These are phyloP conservation scores for Psilocybe tampanensis DNA, from an alignment of 768 basidiomycete species.

Conservation along the genomic window DNA sequence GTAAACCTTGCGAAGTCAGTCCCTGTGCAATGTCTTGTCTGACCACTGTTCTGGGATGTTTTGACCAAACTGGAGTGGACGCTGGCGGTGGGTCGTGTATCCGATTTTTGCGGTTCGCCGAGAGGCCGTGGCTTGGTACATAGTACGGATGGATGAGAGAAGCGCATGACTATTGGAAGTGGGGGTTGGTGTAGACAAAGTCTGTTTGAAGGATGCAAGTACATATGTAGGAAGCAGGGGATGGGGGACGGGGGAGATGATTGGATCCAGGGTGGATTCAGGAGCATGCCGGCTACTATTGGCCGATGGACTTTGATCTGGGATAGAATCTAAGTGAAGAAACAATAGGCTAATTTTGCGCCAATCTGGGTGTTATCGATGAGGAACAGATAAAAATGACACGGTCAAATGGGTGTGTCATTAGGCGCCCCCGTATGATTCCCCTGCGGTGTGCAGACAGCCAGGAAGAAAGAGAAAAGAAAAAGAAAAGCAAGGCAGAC, in stretches of 20 bases:
- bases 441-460: not conserved
- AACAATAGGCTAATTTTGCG: slow-evolving; percentile 17
- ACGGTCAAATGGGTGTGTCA: not conserved
- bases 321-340: slow-evolving; percentile 17
- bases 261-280: not conserved
- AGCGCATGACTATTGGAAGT: not conserved
- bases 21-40: not conserved
- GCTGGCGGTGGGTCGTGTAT: not conserved
- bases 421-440: slow-evolving; percentile 7
- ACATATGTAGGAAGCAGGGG: not conserved
- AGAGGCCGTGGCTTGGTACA: not conserved
- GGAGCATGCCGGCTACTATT: slow-evolving; percentile 8
- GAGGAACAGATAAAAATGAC: slow-evolving; percentile 6
- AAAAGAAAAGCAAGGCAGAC: not conserved
- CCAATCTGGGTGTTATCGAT: slow-evolving; percentile 24
- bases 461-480: not conserved
- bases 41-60: slow-evolving; percentile 8
- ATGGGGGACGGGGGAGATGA: not conserved
- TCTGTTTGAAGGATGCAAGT: not conserved
- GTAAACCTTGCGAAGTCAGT: too few relatives aligned
- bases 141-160: not conserved
- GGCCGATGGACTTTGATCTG: slow-evolving; percentile 13
- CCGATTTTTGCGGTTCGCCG: slow-evolving; percentile 13
- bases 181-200: not conserved
- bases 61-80: not conserved